phyloP scores from a whole-genome alignment of 345 rosid species.

The Rhizophora mangle region DNA sequence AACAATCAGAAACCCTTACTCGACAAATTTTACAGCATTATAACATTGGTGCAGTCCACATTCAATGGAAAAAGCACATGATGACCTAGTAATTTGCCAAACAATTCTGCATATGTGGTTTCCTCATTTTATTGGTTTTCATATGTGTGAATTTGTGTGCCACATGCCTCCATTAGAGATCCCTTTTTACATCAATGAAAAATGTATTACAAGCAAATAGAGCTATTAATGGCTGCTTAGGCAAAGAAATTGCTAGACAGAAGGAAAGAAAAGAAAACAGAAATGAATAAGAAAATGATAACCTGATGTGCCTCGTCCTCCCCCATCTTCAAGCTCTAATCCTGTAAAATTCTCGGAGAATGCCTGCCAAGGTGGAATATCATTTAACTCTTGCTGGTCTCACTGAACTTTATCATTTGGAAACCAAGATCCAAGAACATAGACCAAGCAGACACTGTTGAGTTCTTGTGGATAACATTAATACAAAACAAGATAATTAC shows the following conservation, averaged over 20 bases:
- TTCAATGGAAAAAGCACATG: no score
- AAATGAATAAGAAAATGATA: slow-evolving; percentile 6
- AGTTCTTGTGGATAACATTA: not conserved
- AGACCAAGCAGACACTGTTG: not conserved
- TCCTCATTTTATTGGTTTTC: not conserved
- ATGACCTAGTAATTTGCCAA: not conserved
- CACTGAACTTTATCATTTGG: not conserved
- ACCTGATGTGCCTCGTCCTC: slow-evolving; percentile 99
- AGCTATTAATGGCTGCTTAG: not conserved
- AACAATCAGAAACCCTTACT: slow-evolving; percentile 1
- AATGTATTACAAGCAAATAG: not conserved
- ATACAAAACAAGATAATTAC: slow-evolving; percentile 28
- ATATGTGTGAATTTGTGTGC: not conserved
- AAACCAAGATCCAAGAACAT: slow-evolving; percentile 9
- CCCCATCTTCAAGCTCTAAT: slow-evolving; percentile 98
- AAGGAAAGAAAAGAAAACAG: slow-evolving; percentile 1
- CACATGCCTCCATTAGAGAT: not conserved
- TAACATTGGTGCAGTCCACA: no score
- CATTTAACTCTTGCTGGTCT: slow-evolving; percentile 14
- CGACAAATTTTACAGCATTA: not conserved
- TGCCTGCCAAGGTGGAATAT: slow-evolving; percentile 48
- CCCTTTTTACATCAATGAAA: not conserved
- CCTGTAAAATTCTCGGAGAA: slow-evolving; percentile 92
- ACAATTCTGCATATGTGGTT: not conserved
- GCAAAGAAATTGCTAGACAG: not conserved